Conservation (phyloP, 805 yeast species). For the Kluyveromyces wickerhamii region DNA sequence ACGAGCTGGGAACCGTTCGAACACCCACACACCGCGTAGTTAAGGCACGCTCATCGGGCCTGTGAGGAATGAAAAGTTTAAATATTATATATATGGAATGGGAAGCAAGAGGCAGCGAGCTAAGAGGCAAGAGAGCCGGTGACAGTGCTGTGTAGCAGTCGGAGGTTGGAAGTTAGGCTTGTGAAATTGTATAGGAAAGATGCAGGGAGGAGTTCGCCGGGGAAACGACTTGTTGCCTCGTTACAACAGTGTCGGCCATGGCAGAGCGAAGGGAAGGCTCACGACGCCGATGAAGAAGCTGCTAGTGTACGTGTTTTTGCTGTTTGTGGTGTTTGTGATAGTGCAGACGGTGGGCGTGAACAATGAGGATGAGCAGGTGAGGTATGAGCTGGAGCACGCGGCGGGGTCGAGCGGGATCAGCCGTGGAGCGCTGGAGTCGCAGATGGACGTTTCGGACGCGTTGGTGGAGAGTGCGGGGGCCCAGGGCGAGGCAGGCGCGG, state of each 20-base stretch:
- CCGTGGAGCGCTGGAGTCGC: conserved; percentile 11
- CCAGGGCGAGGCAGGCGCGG: conserved; percentile 6
- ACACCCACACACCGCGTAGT: no score
- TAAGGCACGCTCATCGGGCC: no score
- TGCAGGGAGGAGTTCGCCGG: conserved; percentile 30
- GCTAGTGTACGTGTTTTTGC: conserved; percentile 31
- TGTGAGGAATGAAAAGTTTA: no score
- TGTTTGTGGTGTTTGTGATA: conserved; percentile 28
- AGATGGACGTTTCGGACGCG: conserved; percentile 14
- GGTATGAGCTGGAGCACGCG: conserved; percentile 23
- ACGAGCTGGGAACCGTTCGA: no score
- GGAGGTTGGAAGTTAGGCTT: no score
- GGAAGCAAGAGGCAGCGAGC: no score
- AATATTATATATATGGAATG: no score
- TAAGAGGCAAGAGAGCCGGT: no score
- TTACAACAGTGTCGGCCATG: conserved; percentile 16
- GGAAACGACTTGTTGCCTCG: conserved; percentile 37
- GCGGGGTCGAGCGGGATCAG: conserved; percentile 6
- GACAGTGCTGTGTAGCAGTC: no score
- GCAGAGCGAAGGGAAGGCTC: conserved; percentile 22
- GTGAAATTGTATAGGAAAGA: no score
- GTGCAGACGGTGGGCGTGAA: conserved; percentile 25
- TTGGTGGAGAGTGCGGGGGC: conserved; percentile 7
- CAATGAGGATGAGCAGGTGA: conserved; percentile 15
- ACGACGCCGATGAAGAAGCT: conserved; percentile 44